These are phyloP conservation scores for Daedalea quercina DNA, from an alignment of 768 basidiomycete species.

Conservation along the genomic window DNA sequence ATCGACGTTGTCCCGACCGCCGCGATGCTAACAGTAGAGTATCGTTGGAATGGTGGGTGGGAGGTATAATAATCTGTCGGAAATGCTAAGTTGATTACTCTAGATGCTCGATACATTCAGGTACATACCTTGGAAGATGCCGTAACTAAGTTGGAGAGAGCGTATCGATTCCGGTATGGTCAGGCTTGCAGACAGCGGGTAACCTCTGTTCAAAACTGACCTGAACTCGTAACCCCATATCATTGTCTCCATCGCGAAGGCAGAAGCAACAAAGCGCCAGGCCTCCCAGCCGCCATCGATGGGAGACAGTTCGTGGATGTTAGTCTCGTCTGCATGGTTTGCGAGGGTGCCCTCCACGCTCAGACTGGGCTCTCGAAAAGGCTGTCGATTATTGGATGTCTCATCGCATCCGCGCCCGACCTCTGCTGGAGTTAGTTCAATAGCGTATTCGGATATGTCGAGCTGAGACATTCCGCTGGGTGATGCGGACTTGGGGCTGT, in stretches of 20 bases:
- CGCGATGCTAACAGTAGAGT: constrained; percentile 11
- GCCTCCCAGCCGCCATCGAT: constrained; percentile 16
- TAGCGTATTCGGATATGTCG: too few relatives aligned
- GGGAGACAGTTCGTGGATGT: constrained; percentile 17
- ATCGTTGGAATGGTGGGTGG: constrained; percentile 13
- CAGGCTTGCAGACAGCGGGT: neutral
- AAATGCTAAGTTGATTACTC: neutral
- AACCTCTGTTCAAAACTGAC: constrained; percentile 5
- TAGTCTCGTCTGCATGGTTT: neutral
- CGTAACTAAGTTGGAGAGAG: constrained; percentile 13
- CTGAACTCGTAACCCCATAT: constrained; percentile 20
- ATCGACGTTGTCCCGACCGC: constrained; percentile 14
- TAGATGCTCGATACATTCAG: neutral
- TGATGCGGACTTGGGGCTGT: too few relatives aligned
- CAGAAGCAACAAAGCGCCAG: constrained; percentile 17
- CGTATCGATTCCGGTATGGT: neutral
- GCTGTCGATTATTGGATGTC: too few relatives aligned
- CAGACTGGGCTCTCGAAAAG: neutral
- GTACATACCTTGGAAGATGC: constrained; percentile 17
- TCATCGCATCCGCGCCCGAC: too few relatives aligned
- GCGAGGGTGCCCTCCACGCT: neutral
- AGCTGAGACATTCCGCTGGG: too few relatives aligned
- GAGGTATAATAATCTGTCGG: constrained; percentile 17
- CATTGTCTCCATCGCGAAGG: constrained; percentile 17
- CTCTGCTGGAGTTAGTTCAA: too few relatives aligned